Evolutionary conservation across 163 green algal genomes (phyloP), one percentile per base, ranked within the genome.

Genomic region (Chlorella variabilis): DNA sequence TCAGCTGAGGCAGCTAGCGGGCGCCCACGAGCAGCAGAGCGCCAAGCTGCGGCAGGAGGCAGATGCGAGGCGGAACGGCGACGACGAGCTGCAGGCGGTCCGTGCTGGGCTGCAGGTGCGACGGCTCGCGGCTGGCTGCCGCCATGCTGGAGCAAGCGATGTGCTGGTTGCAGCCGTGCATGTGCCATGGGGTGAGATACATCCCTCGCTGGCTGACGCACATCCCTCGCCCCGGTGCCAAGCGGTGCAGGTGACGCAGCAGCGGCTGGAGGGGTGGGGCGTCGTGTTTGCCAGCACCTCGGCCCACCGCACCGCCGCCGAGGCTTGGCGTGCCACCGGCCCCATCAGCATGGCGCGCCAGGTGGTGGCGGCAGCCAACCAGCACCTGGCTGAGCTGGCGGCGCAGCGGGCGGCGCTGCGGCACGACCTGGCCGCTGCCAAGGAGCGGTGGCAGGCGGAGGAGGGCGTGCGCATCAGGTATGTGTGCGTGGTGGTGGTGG

Each of bases 31-130:
- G 51, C 74, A 83, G 51, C 74, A 81, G 49, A 69, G 39, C 21
- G 70, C 29, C 63, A 70, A 80, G 58, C 58, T 77, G 41, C 56
- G 71, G 23, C 66, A 83, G 58, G 82, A 84, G 70, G 65, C 66
- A 34, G 51, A 78, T 23, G 38, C 41, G 7, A 56, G 69, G 4
- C 67, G 69, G 34, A 71, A 11, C 13, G 15, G 9, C 0, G 61
- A 81, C 17, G 75, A 81, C 61, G 75, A 81, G 76, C 45, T 74
- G n/a, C 58, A 81, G 31, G 82, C 82, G 5, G n/a, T 87, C 11
- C 56, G 67, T 1, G 71, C 74, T 13, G 82, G 74, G 59, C 75
- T 86, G 34, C 82, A 83, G 54, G 69, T 76, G 69, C n/a, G n/a
- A n/a, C n/a, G n/a, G n/a, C n/a, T n/a, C n/a, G n/a, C n/a, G n/a